Conservation (phyloP, 768 basidiomycete genomes). For the Rubroboletus pulcherrimus region DNA sequence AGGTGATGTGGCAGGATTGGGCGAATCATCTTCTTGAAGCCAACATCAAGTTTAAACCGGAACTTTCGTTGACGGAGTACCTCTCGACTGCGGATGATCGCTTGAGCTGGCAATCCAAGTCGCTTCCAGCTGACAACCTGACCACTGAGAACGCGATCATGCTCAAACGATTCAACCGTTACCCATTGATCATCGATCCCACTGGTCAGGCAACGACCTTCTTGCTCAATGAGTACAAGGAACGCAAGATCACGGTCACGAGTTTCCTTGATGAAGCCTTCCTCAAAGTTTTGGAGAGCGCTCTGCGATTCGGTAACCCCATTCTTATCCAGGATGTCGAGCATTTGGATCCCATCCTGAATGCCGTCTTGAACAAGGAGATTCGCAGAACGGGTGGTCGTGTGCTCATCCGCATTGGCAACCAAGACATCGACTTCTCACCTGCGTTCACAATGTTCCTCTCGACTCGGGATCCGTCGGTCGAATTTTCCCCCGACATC, state of each 20-base stretch:
- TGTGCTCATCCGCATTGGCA: slow-evolving; percentile 93
- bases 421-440: slow-evolving; percentile 98
- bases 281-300: slow-evolving; percentile 96
- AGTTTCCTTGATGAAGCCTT: slow-evolving; percentile 99
- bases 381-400: slow-evolving; percentile 95
- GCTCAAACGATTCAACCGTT: slow-evolving; percentile 96
- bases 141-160: slow-evolving; percentile 99
- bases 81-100: slow-evolving; percentile 96
- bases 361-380: slow-evolving; percentile 95
- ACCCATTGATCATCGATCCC: slow-evolving; percentile 96
- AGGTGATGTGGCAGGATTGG: slow-evolving; percentile 97
- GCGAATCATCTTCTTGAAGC: slow-evolving; percentile 83
- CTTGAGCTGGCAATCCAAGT: slow-evolving; percentile 91
- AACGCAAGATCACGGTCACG: slow-evolving; percentile 95
- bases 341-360: slow-evolving; percentile 94
- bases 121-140: slow-evolving; percentile 91
- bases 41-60: slow-evolving; percentile 85
- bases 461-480: slow-evolving; percentile 93
- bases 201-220: slow-evolving; percentile 96
- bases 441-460: slow-evolving; percentile 99
- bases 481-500: slow-evolving; percentile 97
- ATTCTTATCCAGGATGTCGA: slow-evolving; percentile 98
- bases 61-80: slow-evolving; percentile 92
- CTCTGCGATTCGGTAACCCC: slow-evolving; percentile 97
- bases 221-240: slow-evolving; percentile 90